These are phyloP conservation scores for Ceratocystis cubensis DNA, from an alignment of 2,329 filamentous ascomycete genomes.

Conservation along the genomic window DNA sequence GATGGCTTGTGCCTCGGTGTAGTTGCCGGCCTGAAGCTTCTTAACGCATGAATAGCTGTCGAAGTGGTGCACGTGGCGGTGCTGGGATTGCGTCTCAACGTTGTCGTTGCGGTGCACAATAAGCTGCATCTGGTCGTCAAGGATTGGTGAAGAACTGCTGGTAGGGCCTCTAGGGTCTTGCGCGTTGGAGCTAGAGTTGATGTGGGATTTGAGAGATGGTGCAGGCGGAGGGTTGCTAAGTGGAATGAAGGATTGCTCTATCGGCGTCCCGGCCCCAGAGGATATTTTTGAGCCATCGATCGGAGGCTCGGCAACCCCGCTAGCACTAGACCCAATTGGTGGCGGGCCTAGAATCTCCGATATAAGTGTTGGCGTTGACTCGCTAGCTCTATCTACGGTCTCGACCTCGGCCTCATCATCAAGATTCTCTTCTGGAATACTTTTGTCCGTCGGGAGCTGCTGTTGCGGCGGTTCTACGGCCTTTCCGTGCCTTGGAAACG, in stretches of 20 bases:
- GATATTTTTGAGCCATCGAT: not conserved
- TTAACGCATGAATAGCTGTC: slow-evolving; percentile 85
- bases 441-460: not conserved
- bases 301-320: not conserved
- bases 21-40: slow-evolving; percentile 59
- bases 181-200: not conserved
- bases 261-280: not conserved
- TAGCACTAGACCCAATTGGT: not conserved
- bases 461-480: slow-evolving; percentile 18
- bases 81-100: not conserved
- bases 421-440: not conserved
- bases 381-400: not conserved
- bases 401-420: not conserved
- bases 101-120: slow-evolving; percentile 10
- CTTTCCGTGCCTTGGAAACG: slow-evolving; percentile 21
- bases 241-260: not conserved
- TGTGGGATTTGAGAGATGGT: not conserved
- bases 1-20: slow-evolving; percentile 60
- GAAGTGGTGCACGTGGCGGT: slow-evolving; percentile 71
- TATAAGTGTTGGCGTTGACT: not conserved
- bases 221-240: not conserved
- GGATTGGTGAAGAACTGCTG: not conserved
- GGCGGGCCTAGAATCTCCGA: slow-evolving; percentile 9
- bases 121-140: slow-evolving; percentile 9
- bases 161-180: not conserved